phyloP scores from a whole-genome alignment of 352 stramenopile species.

The Globisporangium echinulatum region DNA sequence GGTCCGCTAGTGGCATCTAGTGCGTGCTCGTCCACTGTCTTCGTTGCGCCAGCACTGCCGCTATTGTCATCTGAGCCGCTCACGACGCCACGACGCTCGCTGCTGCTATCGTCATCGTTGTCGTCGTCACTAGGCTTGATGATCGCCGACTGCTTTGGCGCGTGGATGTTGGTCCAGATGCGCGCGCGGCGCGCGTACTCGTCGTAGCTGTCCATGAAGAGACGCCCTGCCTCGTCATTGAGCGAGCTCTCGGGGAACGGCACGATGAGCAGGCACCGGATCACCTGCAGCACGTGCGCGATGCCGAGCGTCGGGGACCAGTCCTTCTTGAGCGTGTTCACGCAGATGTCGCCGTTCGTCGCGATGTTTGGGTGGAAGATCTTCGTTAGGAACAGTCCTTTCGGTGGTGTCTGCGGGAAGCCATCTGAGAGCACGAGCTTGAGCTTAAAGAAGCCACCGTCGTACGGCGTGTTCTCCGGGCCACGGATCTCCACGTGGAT shows the following conservation, averaged over 20 bases:
- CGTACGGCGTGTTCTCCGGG: conserved; percentile 96
- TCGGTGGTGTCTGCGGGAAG: conserved; percentile 80
- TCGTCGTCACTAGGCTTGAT: not conserved
- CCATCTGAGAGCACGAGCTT: conserved; percentile 92
- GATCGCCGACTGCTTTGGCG: conserved; percentile 31
- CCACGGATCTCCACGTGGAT: conserved; percentile 96
- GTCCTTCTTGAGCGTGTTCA: conserved; percentile 99
- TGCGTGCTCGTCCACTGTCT: not conserved
- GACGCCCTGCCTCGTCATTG: conserved; percentile 98
- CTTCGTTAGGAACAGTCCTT: conserved; percentile 97
- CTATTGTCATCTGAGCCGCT: not conserved
- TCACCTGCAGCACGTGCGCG: conserved; percentile 95
- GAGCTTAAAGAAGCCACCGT: conserved; percentile 93
- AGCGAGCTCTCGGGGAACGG: conserved; percentile 98
- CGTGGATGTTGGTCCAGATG: conserved; percentile 90
- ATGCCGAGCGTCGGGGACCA: conserved; percentile 94
- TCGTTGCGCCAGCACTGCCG: not conserved
- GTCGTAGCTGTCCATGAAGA: conserved; percentile 99
- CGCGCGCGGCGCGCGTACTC: conserved; percentile 90
- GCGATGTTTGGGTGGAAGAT: conserved; percentile 99
- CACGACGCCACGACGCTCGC: not conserved
- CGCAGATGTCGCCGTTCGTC: conserved; percentile 96
- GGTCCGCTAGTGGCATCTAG: not conserved
- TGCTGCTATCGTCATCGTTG: not conserved
- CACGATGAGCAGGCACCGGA: conserved; percentile 98